These are phyloP conservation scores for Talaromyces proteolyticus DNA, from an alignment of 495 filamentous ascomycete species.

Conservation along the genomic window DNA sequence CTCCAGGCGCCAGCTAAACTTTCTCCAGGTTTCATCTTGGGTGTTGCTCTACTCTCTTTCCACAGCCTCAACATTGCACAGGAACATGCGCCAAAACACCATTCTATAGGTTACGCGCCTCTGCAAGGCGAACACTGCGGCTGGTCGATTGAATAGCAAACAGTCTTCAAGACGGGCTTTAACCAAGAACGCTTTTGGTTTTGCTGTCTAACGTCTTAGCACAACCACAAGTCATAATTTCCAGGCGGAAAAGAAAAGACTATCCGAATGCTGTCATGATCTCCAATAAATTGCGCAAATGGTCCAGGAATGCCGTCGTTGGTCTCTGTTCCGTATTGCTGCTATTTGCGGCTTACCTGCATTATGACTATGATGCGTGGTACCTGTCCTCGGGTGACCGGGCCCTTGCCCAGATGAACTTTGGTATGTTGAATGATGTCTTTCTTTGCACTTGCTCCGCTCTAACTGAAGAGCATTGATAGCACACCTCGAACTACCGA, in stretches of 20 bases:
- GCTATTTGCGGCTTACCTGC: background rate
- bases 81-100: no score
- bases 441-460: background rate
- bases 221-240: no score
- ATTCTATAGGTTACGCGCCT: background rate
- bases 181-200: background rate
- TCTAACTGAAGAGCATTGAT: background rate
- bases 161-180: background rate
- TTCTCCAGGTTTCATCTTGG: no score
- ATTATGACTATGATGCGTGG: background rate
- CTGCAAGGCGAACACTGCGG: background rate
- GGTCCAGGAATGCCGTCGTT: background rate
- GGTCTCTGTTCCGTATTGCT: background rate
- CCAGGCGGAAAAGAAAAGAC: no score
- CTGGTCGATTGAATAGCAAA: no score
- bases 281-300: background rate
- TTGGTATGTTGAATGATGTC: no score
- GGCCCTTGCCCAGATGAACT: background rate
- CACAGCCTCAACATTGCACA: no score
- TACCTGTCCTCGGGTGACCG: background rate
- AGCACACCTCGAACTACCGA: slow-evolving; percentile 1
- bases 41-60: no score
- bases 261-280: background rate
- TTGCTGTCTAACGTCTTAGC: no score
- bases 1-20: no score